These are phyloP conservation scores for Venturiaceae sp. DNA, from an alignment of 2,329 filamentous ascomycete species.

Conservation along the genomic window DNA sequence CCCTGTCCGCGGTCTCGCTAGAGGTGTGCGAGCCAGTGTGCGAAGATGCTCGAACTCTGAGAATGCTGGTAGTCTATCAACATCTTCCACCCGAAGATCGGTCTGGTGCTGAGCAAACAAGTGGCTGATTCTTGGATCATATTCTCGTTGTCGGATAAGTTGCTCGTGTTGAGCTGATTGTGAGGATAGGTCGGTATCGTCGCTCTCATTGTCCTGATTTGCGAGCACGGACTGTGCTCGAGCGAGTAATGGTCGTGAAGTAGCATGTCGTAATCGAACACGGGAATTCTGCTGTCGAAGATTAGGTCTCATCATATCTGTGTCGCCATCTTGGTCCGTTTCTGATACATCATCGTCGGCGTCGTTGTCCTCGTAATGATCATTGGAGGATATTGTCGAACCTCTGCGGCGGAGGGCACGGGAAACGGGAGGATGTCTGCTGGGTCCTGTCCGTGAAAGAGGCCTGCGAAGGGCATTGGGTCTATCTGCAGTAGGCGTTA, in stretches of 20 bases:
- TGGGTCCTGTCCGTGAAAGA: conserved; percentile 24
- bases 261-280: conserved; percentile 20
- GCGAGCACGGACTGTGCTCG: conserved; percentile 17
- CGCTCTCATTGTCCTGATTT: conserved; percentile 22
- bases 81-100: conserved; percentile 18
- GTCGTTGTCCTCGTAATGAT: conserved; percentile 29
- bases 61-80: conserved; percentile 19
- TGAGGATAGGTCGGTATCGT: conserved; percentile 25
- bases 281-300: conserved; percentile 24
- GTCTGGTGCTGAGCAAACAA: conserved; percentile 31
- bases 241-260: conserved; percentile 16
- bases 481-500: conserved; percentile 38
- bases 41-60: conserved; percentile 22
- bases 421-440: conserved; percentile 18
- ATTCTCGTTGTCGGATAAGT: conserved; percentile 21
- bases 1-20: conserved; percentile 26
- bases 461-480: conserved; percentile 27
- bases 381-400: conserved; percentile 21
- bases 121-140: conserved; percentile 29
- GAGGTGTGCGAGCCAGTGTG: conserved; percentile 25
- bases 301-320: conserved; percentile 23
- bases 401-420: conserved; percentile 28
- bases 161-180: conserved; percentile 17
- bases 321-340: conserved; percentile 25
- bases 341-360: conserved; percentile 32